A percentile compares a stretch with the other conserved stretches of the same genome.
Evolutionary conservation across 2,329 filamentous ascomycete genomes (phyloP).

Genomic region (Colletotrichum horii): DNA sequence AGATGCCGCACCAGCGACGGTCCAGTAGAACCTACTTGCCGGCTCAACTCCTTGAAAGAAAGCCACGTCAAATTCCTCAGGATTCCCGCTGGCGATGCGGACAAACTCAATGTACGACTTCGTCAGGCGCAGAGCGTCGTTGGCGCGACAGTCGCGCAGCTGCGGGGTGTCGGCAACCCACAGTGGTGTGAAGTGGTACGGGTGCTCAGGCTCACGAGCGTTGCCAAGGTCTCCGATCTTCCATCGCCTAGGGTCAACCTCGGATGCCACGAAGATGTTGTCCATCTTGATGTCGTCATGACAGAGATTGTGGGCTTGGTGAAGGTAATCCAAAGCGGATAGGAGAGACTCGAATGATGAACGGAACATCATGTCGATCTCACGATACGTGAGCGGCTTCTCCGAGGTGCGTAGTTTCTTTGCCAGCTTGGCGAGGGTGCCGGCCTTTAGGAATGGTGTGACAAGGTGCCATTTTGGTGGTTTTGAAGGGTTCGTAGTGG

Average conservation of each 20-base stretch:
- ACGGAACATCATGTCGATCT: constrained; percentile 33
- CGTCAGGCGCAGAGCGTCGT: constrained; percentile 35
- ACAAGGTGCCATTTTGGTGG: constrained; percentile 31
- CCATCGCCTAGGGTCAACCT: constrained; percentile 27
- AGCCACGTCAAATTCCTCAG: constrained; percentile 26
- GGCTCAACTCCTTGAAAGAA: constrained; percentile 28
- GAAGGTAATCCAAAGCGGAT: constrained; percentile 28
- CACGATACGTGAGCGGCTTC: constrained; percentile 21
- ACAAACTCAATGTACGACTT: constrained; percentile 35
- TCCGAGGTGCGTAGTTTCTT: constrained; percentile 23
- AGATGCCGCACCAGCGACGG: neutral
- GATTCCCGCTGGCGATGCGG: constrained; percentile 24
- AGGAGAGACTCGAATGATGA: constrained; percentile 33
- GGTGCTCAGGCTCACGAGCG: constrained; percentile 31
- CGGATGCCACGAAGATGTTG: constrained; percentile 33
- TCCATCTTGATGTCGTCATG: constrained; percentile 38
- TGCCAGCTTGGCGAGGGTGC: constrained; percentile 30
- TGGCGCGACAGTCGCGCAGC: constrained; percentile 33
- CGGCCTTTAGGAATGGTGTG: constrained; percentile 30
- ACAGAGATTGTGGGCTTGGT: constrained; percentile 29
- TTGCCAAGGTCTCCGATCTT: constrained; percentile 37
- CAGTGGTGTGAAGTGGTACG: constrained; percentile 33
- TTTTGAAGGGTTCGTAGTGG: constrained; percentile 6
- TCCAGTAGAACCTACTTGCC: constrained; percentile 33
- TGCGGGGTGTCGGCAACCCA: constrained; percentile 34